Conservation (phyloP, 805 yeast species). For the Komagataella mondaviorum region DNA sequence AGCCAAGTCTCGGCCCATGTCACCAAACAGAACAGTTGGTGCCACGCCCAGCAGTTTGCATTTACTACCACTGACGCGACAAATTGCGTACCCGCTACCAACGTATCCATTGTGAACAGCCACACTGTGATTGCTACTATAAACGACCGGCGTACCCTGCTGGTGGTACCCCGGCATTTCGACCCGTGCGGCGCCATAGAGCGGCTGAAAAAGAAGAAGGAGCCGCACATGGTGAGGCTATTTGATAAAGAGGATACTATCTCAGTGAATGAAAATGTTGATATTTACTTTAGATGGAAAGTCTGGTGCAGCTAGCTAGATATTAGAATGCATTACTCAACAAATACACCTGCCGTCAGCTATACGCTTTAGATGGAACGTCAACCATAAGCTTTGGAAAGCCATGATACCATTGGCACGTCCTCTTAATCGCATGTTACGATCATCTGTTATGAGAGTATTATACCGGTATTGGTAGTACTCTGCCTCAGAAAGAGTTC, state of each 20-base stretch:
- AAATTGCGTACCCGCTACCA: background rate
- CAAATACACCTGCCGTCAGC: conserved; percentile 33
- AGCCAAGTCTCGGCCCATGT: background rate
- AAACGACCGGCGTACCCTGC: background rate
- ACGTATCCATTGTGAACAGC: background rate
- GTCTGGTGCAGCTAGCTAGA: background rate
- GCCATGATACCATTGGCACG: conserved; percentile 40
- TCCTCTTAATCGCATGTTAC: conserved; percentile 57
- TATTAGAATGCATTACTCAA: background rate
- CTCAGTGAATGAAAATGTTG: background rate
- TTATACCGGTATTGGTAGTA: conserved; percentile 32
- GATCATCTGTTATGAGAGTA: conserved; percentile 59
- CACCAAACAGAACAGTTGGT: background rate
- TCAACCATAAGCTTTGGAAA: conserved; percentile 49
- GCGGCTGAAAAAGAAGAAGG: background rate
- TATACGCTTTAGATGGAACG: conserved; percentile 31
- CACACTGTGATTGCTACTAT: background rate
- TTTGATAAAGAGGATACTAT: background rate
- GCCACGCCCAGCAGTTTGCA: background rate
- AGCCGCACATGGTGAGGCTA: background rate
- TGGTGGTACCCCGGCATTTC: background rate
- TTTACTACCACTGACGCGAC: background rate
- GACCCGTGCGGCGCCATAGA: background rate
- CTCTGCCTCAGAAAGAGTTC: conserved; percentile 9
- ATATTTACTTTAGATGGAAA: background rate